Percentiles rank a stretch among this genome's conserved stretches.
These are phyloP conservation scores for Fusarium sp. DNA, from an alignment of 2,329 filamentous ascomycete species.

Conservation along the genomic window DNA sequence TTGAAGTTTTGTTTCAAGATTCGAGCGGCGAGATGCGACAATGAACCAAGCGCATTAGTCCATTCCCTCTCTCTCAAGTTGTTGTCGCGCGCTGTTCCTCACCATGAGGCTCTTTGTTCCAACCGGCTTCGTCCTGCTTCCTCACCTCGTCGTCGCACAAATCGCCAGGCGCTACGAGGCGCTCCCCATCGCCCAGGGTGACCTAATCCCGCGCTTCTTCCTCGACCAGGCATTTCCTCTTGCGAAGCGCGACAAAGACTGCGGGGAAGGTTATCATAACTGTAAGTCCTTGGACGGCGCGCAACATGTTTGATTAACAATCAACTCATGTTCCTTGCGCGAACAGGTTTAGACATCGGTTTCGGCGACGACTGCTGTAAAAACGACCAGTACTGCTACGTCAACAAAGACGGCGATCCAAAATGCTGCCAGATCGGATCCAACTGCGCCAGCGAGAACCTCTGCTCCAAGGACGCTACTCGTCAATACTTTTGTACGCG, in stretches of 20 bases:
- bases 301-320: neutral
- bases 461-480: slow-evolving; percentile 45
- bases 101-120: slow-evolving; percentile 31
- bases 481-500: slow-evolving; percentile 48
- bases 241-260: slow-evolving; percentile 42
- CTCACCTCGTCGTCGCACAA: slow-evolving; percentile 25
- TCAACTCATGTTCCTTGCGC: neutral
- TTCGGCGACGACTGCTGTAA: slow-evolving; percentile 53
- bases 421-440: slow-evolving; percentile 57
- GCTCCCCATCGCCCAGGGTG: slow-evolving; percentile 35
- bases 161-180: slow-evolving; percentile 33
- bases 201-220: slow-evolving; percentile 46
- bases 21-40: slow-evolving; percentile 10
- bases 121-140: slow-evolving; percentile 13
- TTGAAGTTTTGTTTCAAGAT: neutral
- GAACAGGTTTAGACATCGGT: slow-evolving; percentile 55
- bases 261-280: slow-evolving; percentile 43
- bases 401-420: slow-evolving; percentile 47
- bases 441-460: slow-evolving; percentile 52
- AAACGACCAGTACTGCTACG: slow-evolving; percentile 58
- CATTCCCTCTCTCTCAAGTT: neutral
- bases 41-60: slow-evolving; percentile 9
- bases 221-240: slow-evolving; percentile 43
- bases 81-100: neutral
- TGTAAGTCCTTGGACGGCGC: slow-evolving; percentile 41